These are phyloP conservation scores for Cicer cuneatum DNA, from an alignment of 306 rosid genomes.

Conservation along the genomic window DNA sequence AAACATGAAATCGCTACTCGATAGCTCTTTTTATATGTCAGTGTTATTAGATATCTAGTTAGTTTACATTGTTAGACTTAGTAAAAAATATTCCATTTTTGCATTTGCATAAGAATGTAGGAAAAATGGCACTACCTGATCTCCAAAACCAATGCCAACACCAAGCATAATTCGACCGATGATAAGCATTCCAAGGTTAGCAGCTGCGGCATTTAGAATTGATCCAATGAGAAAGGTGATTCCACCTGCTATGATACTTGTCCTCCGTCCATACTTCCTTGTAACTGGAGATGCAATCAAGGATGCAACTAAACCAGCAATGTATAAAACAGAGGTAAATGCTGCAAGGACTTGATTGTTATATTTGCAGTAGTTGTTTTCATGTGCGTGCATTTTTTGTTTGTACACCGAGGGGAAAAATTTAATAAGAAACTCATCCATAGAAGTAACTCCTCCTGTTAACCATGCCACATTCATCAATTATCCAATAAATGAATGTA, in stretches of 20 bases:
- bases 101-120: constrained; percentile 4
- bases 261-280: constrained; percentile 70
- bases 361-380: constrained; percentile 91
- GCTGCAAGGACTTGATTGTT: constrained; percentile 84
- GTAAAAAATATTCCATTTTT: too few relatives aligned
- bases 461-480: constrained; percentile 27
- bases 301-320: constrained; percentile 84
- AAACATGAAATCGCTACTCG: not conserved
- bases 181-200: constrained; percentile 74
- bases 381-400: constrained; percentile 72
- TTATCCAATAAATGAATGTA: not conserved
- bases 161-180: constrained; percentile 91
- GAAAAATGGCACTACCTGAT: constrained; percentile 64
- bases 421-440: constrained; percentile 73
- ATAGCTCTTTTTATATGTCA: not conserved
- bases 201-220: constrained; percentile 68
- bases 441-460: constrained; percentile 93
- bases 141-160: constrained; percentile 92
- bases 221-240: constrained; percentile 73
- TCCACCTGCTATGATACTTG: constrained; percentile 78
- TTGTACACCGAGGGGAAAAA: constrained; percentile 73
- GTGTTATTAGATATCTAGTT: too few relatives aligned
- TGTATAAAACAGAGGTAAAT: constrained; percentile 83
- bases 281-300: constrained; percentile 81
- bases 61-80: too few relatives aligned